Conservation (phyloP, 2,329 filamentous ascomycete species). For the Aspergillus jensenii region DNA sequence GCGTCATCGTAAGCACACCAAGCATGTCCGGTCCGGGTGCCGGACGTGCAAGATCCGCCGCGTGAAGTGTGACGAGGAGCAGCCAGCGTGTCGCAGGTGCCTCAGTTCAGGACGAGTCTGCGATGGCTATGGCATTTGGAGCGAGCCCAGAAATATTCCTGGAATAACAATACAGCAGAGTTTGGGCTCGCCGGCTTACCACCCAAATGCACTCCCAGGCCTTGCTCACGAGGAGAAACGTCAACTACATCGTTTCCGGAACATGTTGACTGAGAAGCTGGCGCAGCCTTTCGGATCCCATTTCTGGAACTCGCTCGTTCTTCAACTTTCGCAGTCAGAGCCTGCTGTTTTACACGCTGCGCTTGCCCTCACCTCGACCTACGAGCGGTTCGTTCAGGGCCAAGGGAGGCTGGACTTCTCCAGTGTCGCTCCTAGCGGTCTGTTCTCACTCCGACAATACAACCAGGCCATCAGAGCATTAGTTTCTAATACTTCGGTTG, state of each 20-base stretch:
- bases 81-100: background rate
- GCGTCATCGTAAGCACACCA: background rate
- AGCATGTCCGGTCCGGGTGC: background rate
- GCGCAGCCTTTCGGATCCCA: background rate
- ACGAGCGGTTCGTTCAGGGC: background rate
- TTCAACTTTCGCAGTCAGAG: background rate
- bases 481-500: background rate
- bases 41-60: constrained; percentile 1
- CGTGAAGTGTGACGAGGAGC: constrained; percentile 1
- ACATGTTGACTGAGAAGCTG: background rate
- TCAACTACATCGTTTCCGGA: background rate
- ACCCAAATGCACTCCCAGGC: background rate
- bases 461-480: background rate
- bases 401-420: background rate
- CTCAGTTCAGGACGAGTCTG: background rate
- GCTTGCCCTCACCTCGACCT: background rate
- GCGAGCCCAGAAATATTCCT: background rate
- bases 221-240: background rate
- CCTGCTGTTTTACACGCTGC: background rate
- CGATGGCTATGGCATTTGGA: constrained; percentile 3
- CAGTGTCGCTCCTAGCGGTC: background rate
- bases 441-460: background rate
- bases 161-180: rapidly evolving
- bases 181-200: background rate
- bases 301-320: background rate